These are phyloP conservation scores for Neonectria hederae DNA, from an alignment of 2,329 filamentous ascomycete species.

Conservation along the genomic window DNA sequence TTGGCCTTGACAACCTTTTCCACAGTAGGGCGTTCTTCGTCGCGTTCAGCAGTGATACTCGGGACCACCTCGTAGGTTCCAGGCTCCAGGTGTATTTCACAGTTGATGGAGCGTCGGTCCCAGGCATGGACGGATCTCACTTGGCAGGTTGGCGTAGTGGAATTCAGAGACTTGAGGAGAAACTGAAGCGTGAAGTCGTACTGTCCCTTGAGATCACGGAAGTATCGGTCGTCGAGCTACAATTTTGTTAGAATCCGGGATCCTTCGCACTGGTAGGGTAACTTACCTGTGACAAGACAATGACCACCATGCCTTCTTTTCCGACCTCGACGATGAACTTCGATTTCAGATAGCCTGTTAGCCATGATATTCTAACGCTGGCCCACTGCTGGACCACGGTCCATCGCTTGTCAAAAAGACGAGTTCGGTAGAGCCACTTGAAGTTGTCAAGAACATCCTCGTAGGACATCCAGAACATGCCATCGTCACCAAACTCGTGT, in stretches of 20 bases:
- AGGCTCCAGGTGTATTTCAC: constrained; percentile 75
- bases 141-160: constrained; percentile 32
- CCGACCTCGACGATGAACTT: constrained; percentile 56
- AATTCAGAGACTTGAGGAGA: constrained; percentile 45
- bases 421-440: constrained; percentile 55
- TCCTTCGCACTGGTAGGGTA: too few relatives aligned
- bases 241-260: constrained; percentile 17
- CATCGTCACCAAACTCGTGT: constrained; percentile 75
- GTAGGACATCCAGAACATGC: constrained; percentile 60
- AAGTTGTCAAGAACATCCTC: constrained; percentile 57
- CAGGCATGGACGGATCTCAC: constrained; percentile 39
- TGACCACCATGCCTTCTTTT: constrained; percentile 52
- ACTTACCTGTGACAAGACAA: constrained; percentile 53
- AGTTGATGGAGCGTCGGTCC: constrained; percentile 72
- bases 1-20: constrained; percentile 66
- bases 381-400: constrained; percentile 57
- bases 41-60: constrained; percentile 68
- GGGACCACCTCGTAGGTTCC: constrained; percentile 75
- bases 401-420: constrained; percentile 58
- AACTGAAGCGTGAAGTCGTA: constrained; percentile 56
- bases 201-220: constrained; percentile 55
- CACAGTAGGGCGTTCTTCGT: constrained; percentile 57
- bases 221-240: constrained; percentile 58
- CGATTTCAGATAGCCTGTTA: constrained; percentile 55
- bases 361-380: constrained; percentile 54